Conservation (phyloP, 768 basidiomycete species). For the Trametes coccinea region DNA sequence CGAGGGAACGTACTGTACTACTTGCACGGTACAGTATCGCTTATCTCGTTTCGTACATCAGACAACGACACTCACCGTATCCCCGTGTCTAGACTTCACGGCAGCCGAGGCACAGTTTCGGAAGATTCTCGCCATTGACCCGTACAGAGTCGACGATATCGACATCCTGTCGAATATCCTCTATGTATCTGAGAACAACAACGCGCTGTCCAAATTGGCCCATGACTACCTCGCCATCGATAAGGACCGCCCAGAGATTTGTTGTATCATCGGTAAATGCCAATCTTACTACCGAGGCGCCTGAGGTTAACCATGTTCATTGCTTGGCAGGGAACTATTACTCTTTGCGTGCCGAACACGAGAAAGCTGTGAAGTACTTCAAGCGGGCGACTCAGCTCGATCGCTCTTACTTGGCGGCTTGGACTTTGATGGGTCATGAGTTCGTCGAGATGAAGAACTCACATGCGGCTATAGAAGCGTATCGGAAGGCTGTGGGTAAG, state of each 20-base stretch:
- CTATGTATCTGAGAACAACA: conserved; percentile 87
- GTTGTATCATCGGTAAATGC: conserved; percentile 86
- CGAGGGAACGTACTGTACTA: conserved; percentile 88
- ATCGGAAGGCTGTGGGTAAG: conserved; percentile 91
- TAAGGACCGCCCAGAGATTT: conserved; percentile 93
- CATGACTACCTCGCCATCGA: conserved; percentile 89
- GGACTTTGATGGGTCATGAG: conserved; percentile 99
- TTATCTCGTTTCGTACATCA: not conserved
- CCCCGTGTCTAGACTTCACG: conserved; percentile 67
- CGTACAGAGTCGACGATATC: conserved; percentile 89
- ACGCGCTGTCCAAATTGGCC: conserved; percentile 88
- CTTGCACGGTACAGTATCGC: conserved; percentile 68
- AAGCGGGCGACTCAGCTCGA: conserved; percentile 93
- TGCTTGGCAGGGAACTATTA: conserved; percentile 85
- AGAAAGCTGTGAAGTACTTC: conserved; percentile 96
- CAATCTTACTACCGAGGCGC: not conserved
- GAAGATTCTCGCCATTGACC: conserved; percentile 75
- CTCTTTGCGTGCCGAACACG: conserved; percentile 89
- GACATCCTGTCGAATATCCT: conserved; percentile 97
- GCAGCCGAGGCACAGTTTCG: conserved; percentile 86
- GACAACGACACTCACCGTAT: not conserved
- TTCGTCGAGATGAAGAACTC: conserved; percentile 99
- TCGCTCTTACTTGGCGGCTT: conserved; percentile 91
- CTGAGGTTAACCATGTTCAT: not conserved
- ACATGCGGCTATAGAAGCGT: conserved; percentile 97